Evolutionary conservation across 148 eudicot species (phyloP).

Genomic region (Rhododendron simsii): DNA sequence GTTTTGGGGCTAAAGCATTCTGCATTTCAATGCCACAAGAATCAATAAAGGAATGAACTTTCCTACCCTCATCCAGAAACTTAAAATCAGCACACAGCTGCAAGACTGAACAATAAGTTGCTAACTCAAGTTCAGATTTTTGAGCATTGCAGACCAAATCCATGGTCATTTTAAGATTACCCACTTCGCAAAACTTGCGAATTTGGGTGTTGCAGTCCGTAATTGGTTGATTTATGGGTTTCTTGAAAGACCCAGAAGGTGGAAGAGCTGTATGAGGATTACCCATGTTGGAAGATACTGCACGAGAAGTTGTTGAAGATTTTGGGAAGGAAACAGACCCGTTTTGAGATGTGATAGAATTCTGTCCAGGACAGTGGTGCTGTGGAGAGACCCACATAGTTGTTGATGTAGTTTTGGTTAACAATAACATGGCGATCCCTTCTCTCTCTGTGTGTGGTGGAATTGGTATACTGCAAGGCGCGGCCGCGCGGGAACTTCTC

Average conservation of each 20-base stretch:
- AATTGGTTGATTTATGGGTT: slow-evolving; percentile 4
- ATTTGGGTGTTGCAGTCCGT: slow-evolving; percentile 31
- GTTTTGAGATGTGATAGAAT: slow-evolving; percentile 5
- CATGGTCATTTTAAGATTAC: slow-evolving; percentile 46
- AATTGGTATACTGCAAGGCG: neutral
- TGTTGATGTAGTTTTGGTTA: slow-evolving; percentile 11
- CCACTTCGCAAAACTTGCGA: slow-evolving; percentile 41
- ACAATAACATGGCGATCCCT: slow-evolving; percentile 13
- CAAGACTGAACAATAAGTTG: slow-evolving; percentile 44
- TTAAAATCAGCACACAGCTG: slow-evolving; percentile 59
- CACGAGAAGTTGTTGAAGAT: slow-evolving; percentile 4
- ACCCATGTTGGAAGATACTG: slow-evolving; percentile 5
- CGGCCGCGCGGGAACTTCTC: neutral
- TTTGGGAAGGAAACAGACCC: slow-evolving; percentile 5
- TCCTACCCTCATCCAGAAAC: slow-evolving; percentile 37
- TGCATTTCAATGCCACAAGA: slow-evolving; percentile 37
- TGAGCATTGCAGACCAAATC: slow-evolving; percentile 27
- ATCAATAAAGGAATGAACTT: slow-evolving; percentile 45
- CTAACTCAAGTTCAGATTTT: slow-evolving; percentile 34
- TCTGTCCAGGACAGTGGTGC: neutral
- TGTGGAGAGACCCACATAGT: slow-evolving; percentile 10
- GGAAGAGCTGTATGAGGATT: slow-evolving; percentile 6
- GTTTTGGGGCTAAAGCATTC: slow-evolving; percentile 46
- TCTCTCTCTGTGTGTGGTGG: neutral
- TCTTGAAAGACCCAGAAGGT: neutral